Percentiles rank a stretch among this genome's conserved stretches.
phyloP scores from a whole-genome alignment of 2,329 filamentous ascomycete genomes.

The Aureobasidium vineae region DNA sequence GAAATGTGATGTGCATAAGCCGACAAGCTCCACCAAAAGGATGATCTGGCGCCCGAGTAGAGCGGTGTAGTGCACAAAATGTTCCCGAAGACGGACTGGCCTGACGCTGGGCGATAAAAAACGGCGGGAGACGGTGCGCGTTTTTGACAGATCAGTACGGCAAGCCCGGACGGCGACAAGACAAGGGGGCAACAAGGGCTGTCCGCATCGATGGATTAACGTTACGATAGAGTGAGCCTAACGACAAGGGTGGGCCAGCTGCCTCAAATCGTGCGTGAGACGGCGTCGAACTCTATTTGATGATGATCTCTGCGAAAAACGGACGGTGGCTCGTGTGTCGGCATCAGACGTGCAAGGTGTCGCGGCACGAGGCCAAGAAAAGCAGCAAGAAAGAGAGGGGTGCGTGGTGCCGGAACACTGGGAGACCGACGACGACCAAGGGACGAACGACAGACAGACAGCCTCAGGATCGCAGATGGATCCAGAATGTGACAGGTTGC shows the following conservation, averaged over 20 bases:
- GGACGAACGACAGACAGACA: not conserved
- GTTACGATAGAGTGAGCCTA: conserved; percentile 23
- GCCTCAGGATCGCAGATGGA: not conserved
- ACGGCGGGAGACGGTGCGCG: conserved; percentile 24
- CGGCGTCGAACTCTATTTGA: conserved; percentile 25
- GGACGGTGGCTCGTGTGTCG: conserved; percentile 18
- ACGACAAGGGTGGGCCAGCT: conserved; percentile 14
- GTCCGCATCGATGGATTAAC: conserved; percentile 6
- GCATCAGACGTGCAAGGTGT: not conserved
- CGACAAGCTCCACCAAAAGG: conserved; percentile 36
- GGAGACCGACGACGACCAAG: not conserved
- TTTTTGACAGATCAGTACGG: conserved; percentile 26
- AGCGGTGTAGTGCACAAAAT: conserved; percentile 28
- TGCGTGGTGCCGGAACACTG: conserved; percentile 3
- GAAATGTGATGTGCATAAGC: conserved; percentile 50
- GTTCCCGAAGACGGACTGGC: conserved; percentile 24
- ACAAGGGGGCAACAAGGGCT: conserved; percentile 9
- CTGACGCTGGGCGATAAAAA: conserved; percentile 22
- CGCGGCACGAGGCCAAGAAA: conserved; percentile 23
- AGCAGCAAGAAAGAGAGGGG: not conserved
- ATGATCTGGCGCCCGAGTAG: conserved; percentile 36
- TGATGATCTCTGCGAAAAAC: conserved; percentile 10
- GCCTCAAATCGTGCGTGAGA: conserved; percentile 22
- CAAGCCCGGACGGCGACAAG: conserved; percentile 22
- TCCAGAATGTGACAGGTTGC: conserved; percentile 21